A percentile compares a stretch with the other conserved stretches of the same genome.
These are phyloP conservation scores for Drosera capensis DNA, from an alignment of 148 eudicot species.

Conservation along the genomic window DNA sequence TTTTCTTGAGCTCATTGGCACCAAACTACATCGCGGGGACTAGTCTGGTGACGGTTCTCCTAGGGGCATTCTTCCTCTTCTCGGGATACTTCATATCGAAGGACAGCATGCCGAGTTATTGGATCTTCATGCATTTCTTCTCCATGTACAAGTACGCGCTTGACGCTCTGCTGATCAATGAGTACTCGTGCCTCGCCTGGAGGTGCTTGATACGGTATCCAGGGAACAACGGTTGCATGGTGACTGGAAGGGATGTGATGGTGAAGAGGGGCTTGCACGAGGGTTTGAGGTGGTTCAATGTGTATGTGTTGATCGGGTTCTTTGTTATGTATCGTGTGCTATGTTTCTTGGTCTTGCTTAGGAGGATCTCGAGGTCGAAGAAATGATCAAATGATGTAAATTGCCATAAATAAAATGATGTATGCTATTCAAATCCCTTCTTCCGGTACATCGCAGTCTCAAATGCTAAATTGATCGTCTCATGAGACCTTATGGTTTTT, in stretches of 20 bases:
- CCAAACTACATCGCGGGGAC: constrained; percentile 88
- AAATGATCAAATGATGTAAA: constrained; percentile 28
- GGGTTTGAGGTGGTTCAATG: constrained; percentile 64
- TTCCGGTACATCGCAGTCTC: too few species aligned
- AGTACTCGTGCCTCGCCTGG: constrained; percentile 56
- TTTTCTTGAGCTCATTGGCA: constrained; percentile 74
- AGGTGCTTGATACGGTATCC: constrained; percentile 79
- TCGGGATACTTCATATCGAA: constrained; percentile 86
- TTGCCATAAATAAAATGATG: too few species aligned
- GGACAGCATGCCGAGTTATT: constrained; percentile 62
- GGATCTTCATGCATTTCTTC: constrained; percentile 75
- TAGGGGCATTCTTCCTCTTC: constrained; percentile 74
- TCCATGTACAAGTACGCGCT: constrained; percentile 93
- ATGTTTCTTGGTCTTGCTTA: constrained; percentile 58
- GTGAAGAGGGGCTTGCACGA: constrained; percentile 56
- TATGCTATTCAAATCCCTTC: too few species aligned
- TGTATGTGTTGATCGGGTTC: constrained; percentile 63
- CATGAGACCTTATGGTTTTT: too few species aligned
- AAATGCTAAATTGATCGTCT: too few species aligned
- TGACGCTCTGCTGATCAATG: constrained; percentile 72
- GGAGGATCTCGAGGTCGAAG: constrained; percentile 72
- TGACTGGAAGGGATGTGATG: constrained; percentile 68
- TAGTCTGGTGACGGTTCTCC: constrained; percentile 44
- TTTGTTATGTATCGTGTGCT: constrained; percentile 69
- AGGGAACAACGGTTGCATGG: constrained; percentile 48